phyloP scores from a whole-genome alignment of 306 rosid species.

The Dryas octopetala region DNA sequence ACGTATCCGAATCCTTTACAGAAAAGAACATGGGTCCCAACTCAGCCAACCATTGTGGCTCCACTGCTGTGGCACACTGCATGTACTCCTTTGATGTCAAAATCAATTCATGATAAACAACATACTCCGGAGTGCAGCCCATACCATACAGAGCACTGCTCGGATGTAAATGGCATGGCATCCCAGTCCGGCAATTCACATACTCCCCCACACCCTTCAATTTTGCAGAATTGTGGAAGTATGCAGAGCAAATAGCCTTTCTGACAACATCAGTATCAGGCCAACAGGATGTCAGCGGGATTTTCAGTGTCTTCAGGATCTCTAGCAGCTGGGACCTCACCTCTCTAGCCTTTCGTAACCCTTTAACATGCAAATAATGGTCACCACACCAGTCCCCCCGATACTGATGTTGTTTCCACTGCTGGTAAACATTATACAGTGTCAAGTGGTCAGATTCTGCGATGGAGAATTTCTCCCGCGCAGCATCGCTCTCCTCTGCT shows the following conservation, averaged over 20 bases:
- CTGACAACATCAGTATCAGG: conserved; percentile 89
- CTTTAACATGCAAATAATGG: conserved; percentile 90
- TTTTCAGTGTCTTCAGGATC: conserved; percentile 80
- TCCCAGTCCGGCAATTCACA: conserved; percentile 79
- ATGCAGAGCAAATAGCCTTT: conserved; percentile 92
- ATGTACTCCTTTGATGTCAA: conserved; percentile 87
- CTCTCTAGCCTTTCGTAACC: conserved; percentile 89
- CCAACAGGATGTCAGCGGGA: conserved; percentile 68
- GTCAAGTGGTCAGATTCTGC: conserved; percentile 97
- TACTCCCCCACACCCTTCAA: conserved; percentile 96
- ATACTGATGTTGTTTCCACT: conserved; percentile 94
- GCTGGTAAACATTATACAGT: conserved; percentile 85
- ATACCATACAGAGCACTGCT: conserved; percentile 96
- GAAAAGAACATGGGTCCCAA: conserved; percentile 98
- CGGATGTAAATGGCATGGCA: conserved; percentile 96
- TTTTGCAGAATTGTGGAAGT: conserved; percentile 89
- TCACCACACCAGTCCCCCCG: conserved; percentile 99
- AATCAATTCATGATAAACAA: conserved; percentile 85
- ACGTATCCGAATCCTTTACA: conserved; percentile 93
- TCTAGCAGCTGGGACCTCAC: conserved; percentile 93
- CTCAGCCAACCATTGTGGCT: conserved; percentile 96
- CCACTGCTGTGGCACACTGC: conserved; percentile 98
- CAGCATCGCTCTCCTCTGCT: conserved; percentile 97
- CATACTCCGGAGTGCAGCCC: conserved; percentile 95
- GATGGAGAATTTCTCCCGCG: conserved; percentile 83